Evolutionary conservation across 2,329 filamentous ascomycete species (phyloP).

Genomic region (Didymosphaeria variabile): DNA sequence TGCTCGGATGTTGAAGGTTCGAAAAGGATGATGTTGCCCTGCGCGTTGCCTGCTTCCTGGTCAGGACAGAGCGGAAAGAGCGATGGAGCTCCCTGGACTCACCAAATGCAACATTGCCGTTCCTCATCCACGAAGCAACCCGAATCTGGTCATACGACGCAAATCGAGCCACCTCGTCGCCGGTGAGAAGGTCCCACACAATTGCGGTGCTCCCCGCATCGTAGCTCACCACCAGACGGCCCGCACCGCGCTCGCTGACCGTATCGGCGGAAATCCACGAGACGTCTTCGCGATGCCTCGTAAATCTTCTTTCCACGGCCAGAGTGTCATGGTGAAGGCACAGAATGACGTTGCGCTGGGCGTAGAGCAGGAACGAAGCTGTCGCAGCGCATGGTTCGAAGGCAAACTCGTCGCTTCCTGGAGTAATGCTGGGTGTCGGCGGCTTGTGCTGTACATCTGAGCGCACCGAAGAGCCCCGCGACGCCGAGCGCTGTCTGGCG

Average conservation of each 20-base stretch:
- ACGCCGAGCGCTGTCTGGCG: slow-evolving; percentile 53
- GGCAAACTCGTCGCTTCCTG: slow-evolving; percentile 58
- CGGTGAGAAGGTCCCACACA: slow-evolving; percentile 95
- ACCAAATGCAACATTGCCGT: slow-evolving; percentile 98
- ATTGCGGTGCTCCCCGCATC: slow-evolving; percentile 91
- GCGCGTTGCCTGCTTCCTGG: slow-evolving; percentile 75
- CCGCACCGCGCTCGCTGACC: slow-evolving; percentile 84
- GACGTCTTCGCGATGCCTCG: slow-evolving; percentile 83
- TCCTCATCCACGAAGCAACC: slow-evolving; percentile 92
- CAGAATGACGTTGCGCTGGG: slow-evolving; percentile 81
- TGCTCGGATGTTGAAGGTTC: slow-evolving; percentile 94
- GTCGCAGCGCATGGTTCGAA: slow-evolving; percentile 93
- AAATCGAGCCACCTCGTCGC: slow-evolving; percentile 90
- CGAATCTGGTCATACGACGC: slow-evolving; percentile 87
- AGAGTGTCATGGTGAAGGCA: slow-evolving; percentile 93
- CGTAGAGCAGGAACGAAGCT: slow-evolving; percentile 88
- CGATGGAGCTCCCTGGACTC: slow-evolving; percentile 46
- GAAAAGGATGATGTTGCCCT: slow-evolving; percentile 93
- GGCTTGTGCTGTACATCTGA: slow-evolving; percentile 49
- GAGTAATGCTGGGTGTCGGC: slow-evolving; percentile 55
- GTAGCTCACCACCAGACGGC: slow-evolving; percentile 89
- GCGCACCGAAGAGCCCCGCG: slow-evolving; percentile 48
- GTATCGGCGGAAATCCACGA: slow-evolving; percentile 89
- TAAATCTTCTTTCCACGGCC: slow-evolving; percentile 86
- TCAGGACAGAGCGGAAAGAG: slow-evolving; percentile 25